Base-by-base conservation (phyloP, 352 stramenopile genomes). In the Globisporangium lucens region DNA sequence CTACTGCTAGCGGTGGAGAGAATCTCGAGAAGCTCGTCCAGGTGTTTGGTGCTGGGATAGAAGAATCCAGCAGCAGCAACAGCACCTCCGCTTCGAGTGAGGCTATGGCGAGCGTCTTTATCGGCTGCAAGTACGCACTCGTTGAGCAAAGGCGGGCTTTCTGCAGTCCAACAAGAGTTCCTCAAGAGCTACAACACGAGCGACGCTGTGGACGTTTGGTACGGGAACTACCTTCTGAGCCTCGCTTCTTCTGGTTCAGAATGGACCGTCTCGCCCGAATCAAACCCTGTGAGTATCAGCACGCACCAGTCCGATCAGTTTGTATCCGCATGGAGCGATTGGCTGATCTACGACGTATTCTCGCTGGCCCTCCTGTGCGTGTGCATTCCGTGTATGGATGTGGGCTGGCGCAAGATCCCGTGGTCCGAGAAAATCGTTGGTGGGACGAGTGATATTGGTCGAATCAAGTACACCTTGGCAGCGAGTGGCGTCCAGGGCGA, bases 201-300 rank as follows among this genome's bases (percentile, higher is more conserved):
- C 22, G 61, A 58, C 35, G 35, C 61, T 22, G 61, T 51, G 30
- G 61, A 66, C 33, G 36, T n/a, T 13, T 66, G 61, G 61, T 66
- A 35, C 27, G 35, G 51, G 6, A 15, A 5, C 7, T 43, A 55
- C 13, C 9, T 60, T 24, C 12, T 24, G 47, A 24, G 5, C n/a
- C 49, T 33, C 9, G 49, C 22, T 22, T 33, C n/a, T 13, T 9
- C 27, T 33, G 49, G 9, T 6, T 30, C 49, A 3, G 49, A 53
- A 2, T 56, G 20, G n/a, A 35, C 8, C 20, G 3, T 10, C 27
- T 8, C 49, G n/a, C n/a, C 49, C 3, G 49, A 56, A 20, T 15
- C 10, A 3, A 56, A 56, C 49, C 22, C 22, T 2, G 49, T 33
- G 49, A 56, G 49, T 17, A 56, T 56, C 49, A 35, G 29, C 49